These are phyloP conservation scores for Amanita molliuscula DNA, from an alignment of 768 basidiomycete species.

Conservation along the genomic window DNA sequence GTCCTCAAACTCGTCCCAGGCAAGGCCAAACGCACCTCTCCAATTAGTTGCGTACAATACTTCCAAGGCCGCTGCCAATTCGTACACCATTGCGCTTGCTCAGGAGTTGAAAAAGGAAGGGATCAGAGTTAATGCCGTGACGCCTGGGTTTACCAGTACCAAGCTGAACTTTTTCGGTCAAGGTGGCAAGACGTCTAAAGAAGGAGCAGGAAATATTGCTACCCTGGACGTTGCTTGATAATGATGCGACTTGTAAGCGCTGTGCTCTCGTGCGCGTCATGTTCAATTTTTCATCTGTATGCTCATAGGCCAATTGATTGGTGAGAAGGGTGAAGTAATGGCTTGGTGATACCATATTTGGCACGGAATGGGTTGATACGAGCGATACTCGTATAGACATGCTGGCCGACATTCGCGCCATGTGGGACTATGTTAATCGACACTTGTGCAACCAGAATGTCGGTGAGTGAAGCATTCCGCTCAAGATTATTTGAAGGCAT, in stretches of 20 bases:
- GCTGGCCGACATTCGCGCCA: too few relatives aligned
- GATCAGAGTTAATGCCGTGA: constrained; percentile 53
- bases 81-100: constrained; percentile 51
- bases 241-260: constrained; percentile 26
- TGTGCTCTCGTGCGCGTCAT: not conserved
- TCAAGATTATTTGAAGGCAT: too few relatives aligned
- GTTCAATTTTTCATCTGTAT: not conserved
- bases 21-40: constrained; percentile 17
- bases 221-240: constrained; percentile 29
- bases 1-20: constrained; percentile 30
- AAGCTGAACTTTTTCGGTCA: constrained; percentile 27
- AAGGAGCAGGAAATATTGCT: constrained; percentile 25
- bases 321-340: constrained; percentile 22
- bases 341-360: constrained; percentile 17
- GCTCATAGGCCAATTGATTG: constrained; percentile 21
- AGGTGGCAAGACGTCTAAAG: constrained; percentile 26
- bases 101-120: constrained; percentile 42
- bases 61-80: constrained; percentile 60
- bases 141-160: constrained; percentile 46
- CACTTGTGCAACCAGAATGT: too few relatives aligned
- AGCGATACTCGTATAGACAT: too few relatives aligned
- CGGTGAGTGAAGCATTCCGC: too few relatives aligned
- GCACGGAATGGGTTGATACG: too few relatives aligned
- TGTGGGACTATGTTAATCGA: too few relatives aligned
- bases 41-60: constrained; percentile 49